Evolutionary conservation across 164 flowering plant genomes (phyloP).

Genomic region (Tinospora cordifolia): DNA sequence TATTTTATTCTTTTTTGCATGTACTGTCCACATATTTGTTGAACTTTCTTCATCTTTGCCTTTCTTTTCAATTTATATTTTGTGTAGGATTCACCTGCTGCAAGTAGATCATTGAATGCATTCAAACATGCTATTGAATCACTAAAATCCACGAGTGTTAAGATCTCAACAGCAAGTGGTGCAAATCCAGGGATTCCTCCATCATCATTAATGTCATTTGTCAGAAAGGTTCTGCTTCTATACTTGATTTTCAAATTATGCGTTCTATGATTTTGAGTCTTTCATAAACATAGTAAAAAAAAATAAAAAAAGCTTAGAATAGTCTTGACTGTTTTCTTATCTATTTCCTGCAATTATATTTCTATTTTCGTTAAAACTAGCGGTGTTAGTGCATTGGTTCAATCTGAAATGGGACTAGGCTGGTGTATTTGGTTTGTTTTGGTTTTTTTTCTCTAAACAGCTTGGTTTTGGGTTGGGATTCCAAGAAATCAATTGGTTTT

Average conservation of each 20-base stretch:
- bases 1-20: not conserved
- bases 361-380: not conserved
- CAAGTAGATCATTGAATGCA: constrained; percentile 48
- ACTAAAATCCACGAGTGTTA: constrained; percentile 38
- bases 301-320: not conserved
- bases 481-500: too few species aligned
- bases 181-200: constrained; percentile 98
- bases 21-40: not conserved
- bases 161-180: constrained; percentile 40
- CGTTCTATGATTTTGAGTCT: not conserved
- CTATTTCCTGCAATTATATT: not conserved
- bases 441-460: too few species aligned
- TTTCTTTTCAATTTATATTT: constrained; percentile 8
- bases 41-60: not conserved
- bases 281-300: not conserved
- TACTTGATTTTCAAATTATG: not conserved
- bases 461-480: too few species aligned
- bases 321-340: not conserved
- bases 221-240: constrained; percentile 47
- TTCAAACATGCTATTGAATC: constrained; percentile 52
- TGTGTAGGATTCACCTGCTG: constrained; percentile 45
- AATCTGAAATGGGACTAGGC: too few species aligned
- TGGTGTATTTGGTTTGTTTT: too few species aligned
- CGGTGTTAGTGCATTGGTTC: too few species aligned
- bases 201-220: constrained; percentile 85